Base-by-base conservation (phyloP, 768 basidiomycete genomes). In the Mrakia blollopis region DNA sequence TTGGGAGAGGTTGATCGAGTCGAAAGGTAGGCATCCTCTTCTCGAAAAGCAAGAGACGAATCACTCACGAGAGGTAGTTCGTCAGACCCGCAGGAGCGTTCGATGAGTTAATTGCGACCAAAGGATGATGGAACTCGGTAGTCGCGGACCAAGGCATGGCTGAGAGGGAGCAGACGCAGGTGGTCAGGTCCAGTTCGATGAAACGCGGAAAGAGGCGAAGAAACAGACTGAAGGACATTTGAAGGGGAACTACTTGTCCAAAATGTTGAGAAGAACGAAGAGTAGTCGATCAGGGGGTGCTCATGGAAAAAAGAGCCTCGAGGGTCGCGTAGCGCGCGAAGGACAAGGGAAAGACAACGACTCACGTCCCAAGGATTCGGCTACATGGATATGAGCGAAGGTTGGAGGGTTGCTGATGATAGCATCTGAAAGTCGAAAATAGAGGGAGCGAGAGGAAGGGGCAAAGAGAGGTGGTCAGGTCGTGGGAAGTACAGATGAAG, bases 321-420 rank as follows among this genome's bases (percentile, higher is more conserved):
- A 50, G 47, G 2, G n/a, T n/a, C n/a, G n/a, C 14, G 89, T 81
- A 90, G 89, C 63, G 86, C 87, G 78, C 87, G 83, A 13, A 89
- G 81, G 3, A 88, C 88, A 35, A 89, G 16, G 28, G 21, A 18
- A 10, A 18, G 25, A 74, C 47, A 18, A 50, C 2, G 21, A 21
- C 73, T 63, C 28, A 74, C 73, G 85, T 1, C 89, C 89, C 7
- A 89, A 81, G 10, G 88, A 88, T 80, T 90, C 89, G 3, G 89
- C 89, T 71, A 89, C 87, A 78, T 90, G 89, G 7, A 89, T 82
- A 82, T 90, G 89, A 0, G 87, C 89, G 78, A 90, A 90, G 7
- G 88, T 85, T 0, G 89, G 89, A n/a, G 89, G 89, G 80, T 90
- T 90, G 41, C 87, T 87, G 67, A 90, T 89, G 67, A 90, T 89